Evolutionary conservation across 2,329 filamentous ascomycete genomes (phyloP), one percentile per base, ranked within the genome.

Genomic region (Diplodia scrobiculata): DNA sequence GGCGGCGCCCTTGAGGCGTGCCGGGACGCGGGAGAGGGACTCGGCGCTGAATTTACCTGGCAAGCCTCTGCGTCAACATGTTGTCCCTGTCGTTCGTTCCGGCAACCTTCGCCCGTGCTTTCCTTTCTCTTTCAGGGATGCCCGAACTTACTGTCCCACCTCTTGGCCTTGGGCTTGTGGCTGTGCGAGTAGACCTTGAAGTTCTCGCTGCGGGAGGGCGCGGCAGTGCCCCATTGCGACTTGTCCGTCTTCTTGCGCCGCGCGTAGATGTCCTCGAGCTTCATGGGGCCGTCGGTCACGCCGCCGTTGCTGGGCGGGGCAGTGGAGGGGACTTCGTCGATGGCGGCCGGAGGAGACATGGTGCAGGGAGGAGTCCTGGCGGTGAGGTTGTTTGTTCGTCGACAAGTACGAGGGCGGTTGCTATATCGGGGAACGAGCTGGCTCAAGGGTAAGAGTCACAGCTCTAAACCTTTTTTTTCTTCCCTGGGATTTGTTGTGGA

Each of bases 1-100:
- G 52, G 93, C 93, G 5, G 93, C 92, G 68, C 85, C 84, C 79
- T 98, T 98, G 68, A 98, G 82, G n/a, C 88, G 89, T 69, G 78
- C 81, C 45, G 79, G 79, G 65, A 78, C 78, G 19, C 82, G 74
- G 14, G 72, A 75, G 86, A 91, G 38, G 84, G 88, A 76, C 86
- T 83, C 81, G 45, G 70, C 67, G 66, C 72, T 80, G 66, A 83
- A 21, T 65, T 53, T 60, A 41, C 13, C 65, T 52, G 48, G 32
- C 51, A n/a, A 5, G 6, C 17, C 7, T 38, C 32, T 21, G 27
- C 3, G 29, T 36, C 29, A n/a, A 5, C 17, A 11, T 19, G 7
- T 10, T 19, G 27, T 14, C 25, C 9, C 32, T 32, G 13, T 41
- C 25, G 25, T 21, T 9, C 29, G 7, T 32, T 32, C 29, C 5